Evolutionary conservation across 2,329 filamentous ascomycete species (phyloP), one percentile per base, ranked within the genome.

Genomic region (Colletotrichum destructivum): DNA sequence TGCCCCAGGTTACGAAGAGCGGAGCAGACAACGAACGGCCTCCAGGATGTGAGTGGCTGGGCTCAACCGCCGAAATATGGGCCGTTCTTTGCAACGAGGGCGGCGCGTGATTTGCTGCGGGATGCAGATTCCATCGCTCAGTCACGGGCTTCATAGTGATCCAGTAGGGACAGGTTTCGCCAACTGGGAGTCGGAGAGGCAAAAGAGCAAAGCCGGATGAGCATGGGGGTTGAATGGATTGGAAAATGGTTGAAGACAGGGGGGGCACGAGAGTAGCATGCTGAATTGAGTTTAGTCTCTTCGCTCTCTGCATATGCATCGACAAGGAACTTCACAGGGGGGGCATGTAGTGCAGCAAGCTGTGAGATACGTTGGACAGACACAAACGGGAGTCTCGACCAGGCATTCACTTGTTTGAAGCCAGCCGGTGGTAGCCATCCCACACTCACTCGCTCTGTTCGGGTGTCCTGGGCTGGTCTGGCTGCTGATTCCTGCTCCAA

Each of bases 91-190:
- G 62, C 46, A 47, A 66, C 13, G 47, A 60, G 18, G 26, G 5
- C 38, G 62, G 52, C 42, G 68, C 42, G 46, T 71, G 57, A 69
- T 71, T 63, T 40, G 64, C 57, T 63, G 64, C 38, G 16, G 42
- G 18, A 62, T 62, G 55, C 62, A 35, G 47, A 31, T 35, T 35
- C 15, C 42, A 35, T 62, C 35, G 57, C 61, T 54, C 51, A 52
- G 67, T 62, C 44, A 42, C 46, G 54, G 65, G 49, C 47, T 71
- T 69, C 52, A 63, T 57, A 52, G 64, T 71, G 59, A 35, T 35
- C 69, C 59, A 59, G 56, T 60, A 55, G 62, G 54, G 64, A 62
- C 31, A 13, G 40, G 55, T 18, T 15, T 40, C 38, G 16, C 21
- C 56, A 46, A 11, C 38, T 35, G 31, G 57, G 42, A 62, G 67